Evolutionary conservation across 257 asterid genomes (phyloP), one percentile per base, ranked within the genome.

Genomic region (Oldenlandia corymbosa): DNA sequence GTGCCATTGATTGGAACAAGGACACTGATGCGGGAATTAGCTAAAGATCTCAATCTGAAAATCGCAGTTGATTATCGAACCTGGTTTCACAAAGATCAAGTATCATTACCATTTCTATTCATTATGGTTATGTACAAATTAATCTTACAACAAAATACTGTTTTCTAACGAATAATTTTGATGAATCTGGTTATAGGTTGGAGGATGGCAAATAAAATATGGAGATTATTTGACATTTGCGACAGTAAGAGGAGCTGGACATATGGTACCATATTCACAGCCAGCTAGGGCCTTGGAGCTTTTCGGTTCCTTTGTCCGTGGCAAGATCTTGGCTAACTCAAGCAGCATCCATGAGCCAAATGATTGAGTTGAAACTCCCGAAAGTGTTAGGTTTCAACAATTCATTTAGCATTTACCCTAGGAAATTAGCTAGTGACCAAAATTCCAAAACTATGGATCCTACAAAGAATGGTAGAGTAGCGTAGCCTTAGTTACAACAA

Each of bases 221-320:
- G 90, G 94, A 4, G 76, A 83, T 20, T 46, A 69, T 20, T 73
- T 91, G 27, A 84, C 96, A 1, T 91, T 41, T 66, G 98, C 90
- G 1, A 88, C 98, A 0, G 92, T 91, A 69, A 78, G 94, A 68
- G 95, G 95, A 52, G 97, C 96, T 24, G 76, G 93, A 2, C 97
- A 90, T 56, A 91, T 88, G 85, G 91, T 94, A 4, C 96, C 95
- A 10, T 85, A 68, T 61, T 79, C 98, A 7, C 95, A 91, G 65
- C 97, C 97, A 0, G 75, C 83, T 71, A 81, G 96, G 49, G 87
- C 95, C 11, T 81, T 88, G 42, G 78, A 75, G 56, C 74, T 91
- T 64, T 91, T 88, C 67, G 62, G 70, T 36, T 83, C 95, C 0
- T 90, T 90, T 48, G 55, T 85, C 13, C 73, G 59, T 8, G 97